A percentile compares a stretch with the other conserved stretches of the same genome.
Conservation (phyloP, 805 yeast genomes). For the Starmerella floricola region DNA sequence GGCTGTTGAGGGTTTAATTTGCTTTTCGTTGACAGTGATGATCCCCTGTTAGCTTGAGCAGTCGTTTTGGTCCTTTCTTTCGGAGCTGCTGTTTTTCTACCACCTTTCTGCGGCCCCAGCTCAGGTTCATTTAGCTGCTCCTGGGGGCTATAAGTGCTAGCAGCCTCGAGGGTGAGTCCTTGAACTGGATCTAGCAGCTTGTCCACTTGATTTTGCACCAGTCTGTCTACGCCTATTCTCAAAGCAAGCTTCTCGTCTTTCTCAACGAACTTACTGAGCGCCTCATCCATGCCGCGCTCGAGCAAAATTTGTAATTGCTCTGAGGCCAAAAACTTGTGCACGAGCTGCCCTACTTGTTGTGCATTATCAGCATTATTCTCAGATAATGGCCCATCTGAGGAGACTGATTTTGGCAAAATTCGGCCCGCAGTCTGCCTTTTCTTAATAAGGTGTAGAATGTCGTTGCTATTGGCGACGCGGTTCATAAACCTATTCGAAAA, state of each 20-base stretch:
- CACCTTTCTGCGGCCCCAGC: not conserved
- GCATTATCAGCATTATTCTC: not conserved
- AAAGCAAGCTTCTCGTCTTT: slow-evolving; percentile 72
- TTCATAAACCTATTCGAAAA: slow-evolving; percentile 88
- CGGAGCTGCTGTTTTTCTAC: not conserved
- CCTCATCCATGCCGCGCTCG: slow-evolving; percentile 60
- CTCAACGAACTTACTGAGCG: slow-evolving; percentile 59
- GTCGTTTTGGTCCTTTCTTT: not conserved
- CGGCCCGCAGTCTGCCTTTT: slow-evolving; percentile 25
- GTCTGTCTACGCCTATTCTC: slow-evolving; percentile 32
- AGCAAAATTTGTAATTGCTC: slow-evolving; percentile 59
- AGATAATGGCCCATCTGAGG: slow-evolving; percentile 6
- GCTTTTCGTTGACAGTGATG: too few relatives aligned
- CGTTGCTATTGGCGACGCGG: slow-evolving; percentile 79
- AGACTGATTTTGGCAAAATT: not conserved
- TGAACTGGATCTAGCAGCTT: slow-evolving; percentile 3
- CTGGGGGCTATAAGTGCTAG: not conserved
- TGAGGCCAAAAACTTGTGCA: slow-evolving; percentile 49
- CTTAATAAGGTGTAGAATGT: slow-evolving; percentile 60
- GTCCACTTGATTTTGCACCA: slow-evolving; percentile 24
- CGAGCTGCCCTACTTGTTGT: slow-evolving; percentile 32
- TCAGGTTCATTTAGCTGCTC: not conserved
- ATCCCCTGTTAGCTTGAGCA: too few relatives aligned
- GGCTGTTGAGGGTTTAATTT: too few relatives aligned
- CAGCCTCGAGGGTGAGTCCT: slow-evolving; percentile 1